phyloP scores from a whole-genome alignment of 106 monocot genomes.

The Dioscorea zingiberensis region DNA sequence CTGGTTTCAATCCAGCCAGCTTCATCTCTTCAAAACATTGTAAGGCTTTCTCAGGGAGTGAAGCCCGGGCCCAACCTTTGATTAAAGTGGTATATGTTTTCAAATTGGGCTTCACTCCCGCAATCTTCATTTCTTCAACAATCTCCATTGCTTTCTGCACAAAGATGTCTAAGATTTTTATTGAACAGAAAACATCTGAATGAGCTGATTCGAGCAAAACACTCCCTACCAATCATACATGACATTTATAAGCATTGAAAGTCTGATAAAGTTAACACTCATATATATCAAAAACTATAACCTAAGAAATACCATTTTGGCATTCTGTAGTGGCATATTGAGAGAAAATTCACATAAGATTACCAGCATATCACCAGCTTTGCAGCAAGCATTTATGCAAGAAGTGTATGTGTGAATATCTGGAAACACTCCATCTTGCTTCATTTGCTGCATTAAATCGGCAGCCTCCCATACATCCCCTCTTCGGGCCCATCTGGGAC shows the following conservation, averaged over 20 bases:
- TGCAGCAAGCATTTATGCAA: slow-evolving; percentile 90
- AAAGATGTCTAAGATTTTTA: background rate
- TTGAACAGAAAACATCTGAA: too few species aligned
- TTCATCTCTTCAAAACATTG: slow-evolving; percentile 88
- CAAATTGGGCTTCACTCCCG: slow-evolving; percentile 72
- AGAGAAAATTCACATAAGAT: background rate
- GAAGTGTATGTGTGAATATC: slow-evolving; percentile 97
- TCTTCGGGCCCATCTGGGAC: slow-evolving; percentile 89
- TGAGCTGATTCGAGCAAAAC: too few species aligned
- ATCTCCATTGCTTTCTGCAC: slow-evolving; percentile 79
- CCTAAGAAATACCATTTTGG: too few species aligned
- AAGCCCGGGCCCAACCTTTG: slow-evolving; percentile 85
- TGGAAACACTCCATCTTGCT: slow-evolving; percentile 71
- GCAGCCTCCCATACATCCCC: slow-evolving; percentile 98
- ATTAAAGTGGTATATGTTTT: slow-evolving; percentile 91
- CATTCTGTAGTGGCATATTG: too few species aligned
- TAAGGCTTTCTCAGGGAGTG: slow-evolving; percentile 86
- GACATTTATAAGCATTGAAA: too few species aligned
- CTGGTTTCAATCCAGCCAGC: slow-evolving; percentile 59
- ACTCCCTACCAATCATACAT: too few species aligned
- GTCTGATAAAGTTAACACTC: too few species aligned
- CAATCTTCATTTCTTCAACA: slow-evolving; percentile 76
- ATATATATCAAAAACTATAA: too few species aligned
- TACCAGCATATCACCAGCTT: slow-evolving; percentile 96
- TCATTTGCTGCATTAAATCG: slow-evolving; percentile 97